phyloP scores from a whole-genome alignment of 2,329 filamentous ascomycete genomes.

The Penicillium occitanis region DNA sequence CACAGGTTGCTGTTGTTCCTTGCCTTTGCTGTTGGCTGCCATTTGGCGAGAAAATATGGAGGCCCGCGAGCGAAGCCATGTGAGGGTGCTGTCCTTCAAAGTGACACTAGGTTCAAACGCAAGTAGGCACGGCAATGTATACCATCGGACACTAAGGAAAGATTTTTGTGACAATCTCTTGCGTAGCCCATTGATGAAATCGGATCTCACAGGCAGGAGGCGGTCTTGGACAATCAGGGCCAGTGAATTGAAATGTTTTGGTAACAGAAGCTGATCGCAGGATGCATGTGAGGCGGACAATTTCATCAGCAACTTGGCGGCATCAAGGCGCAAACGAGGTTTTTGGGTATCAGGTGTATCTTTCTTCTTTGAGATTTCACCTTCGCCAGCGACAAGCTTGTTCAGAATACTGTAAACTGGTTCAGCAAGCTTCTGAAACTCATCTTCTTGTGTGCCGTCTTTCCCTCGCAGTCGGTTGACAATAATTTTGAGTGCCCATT shows the following conservation, averaged over 20 bases:
- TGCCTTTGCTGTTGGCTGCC: constrained; percentile 37
- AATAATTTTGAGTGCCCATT: constrained; percentile 77
- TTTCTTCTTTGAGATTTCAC: constrained; percentile 74
- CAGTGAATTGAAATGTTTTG: constrained; percentile 75
- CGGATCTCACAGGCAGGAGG: constrained; percentile 68
- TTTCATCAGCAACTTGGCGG: constrained; percentile 79
- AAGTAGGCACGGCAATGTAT: constrained; percentile 83
- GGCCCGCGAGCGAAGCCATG: constrained; percentile 83
- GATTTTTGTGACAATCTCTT: constrained; percentile 57
- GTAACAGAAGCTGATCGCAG: constrained; percentile 69
- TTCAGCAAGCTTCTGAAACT: constrained; percentile 56
- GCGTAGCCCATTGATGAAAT: constrained; percentile 81
- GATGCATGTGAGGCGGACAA: constrained; percentile 74
- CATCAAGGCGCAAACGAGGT: constrained; percentile 75
- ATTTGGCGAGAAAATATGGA: constrained; percentile 59
- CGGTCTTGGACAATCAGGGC: constrained; percentile 79
- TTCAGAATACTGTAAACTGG: constrained; percentile 78
- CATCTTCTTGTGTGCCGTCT: constrained; percentile 47
- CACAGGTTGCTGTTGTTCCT: constrained; percentile 56
- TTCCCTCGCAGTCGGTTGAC: constrained; percentile 78
- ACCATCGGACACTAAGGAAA: constrained; percentile 82
- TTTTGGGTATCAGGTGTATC: constrained; percentile 77
- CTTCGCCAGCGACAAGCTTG: constrained; percentile 70
- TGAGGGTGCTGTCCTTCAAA: constrained; percentile 73
- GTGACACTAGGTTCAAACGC: constrained; percentile 82